These are phyloP conservation scores for Syzygium oleosum DNA, from an alignment of 345 rosid species.

Conservation along the genomic window DNA sequence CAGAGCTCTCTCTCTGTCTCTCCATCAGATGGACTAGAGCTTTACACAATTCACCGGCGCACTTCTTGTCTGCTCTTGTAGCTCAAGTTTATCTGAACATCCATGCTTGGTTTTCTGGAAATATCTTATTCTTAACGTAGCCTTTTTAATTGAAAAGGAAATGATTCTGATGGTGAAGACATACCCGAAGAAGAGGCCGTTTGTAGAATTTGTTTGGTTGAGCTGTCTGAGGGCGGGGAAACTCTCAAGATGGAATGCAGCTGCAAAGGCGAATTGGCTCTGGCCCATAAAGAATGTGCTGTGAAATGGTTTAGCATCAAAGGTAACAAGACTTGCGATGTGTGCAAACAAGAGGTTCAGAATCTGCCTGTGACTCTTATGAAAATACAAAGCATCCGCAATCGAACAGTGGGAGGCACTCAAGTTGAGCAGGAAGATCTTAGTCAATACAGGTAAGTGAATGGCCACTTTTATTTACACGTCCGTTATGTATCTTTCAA, in stretches of 20 bases:
- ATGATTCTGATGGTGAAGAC: conserved; percentile 69
- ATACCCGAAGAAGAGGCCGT: conserved; percentile 96
- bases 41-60: neutral
- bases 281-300: conserved; percentile 95
- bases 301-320: conserved; percentile 92
- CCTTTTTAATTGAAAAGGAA: conserved; percentile 24
- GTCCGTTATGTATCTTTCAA: neutral
- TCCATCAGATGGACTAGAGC: neutral
- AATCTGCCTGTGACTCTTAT: conserved; percentile 87
- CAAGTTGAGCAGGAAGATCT: conserved; percentile 21
- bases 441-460: conserved; percentile 38
- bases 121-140: neutral
- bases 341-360: conserved; percentile 82
- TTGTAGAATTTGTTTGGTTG: conserved; percentile 86
- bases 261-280: conserved; percentile 96
- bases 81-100: neutral
- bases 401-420: conserved; percentile 15
- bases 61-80: neutral
- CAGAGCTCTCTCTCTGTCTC: neutral
- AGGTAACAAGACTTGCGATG: conserved; percentile 94
- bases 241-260: conserved; percentile 98
- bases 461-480: neutral
- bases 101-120: neutral
- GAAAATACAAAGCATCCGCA: conserved; percentile 51
- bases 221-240: conserved; percentile 84